Conservation (phyloP, 495 filamentous ascomycete species). For the Opeltia flavorubescens region DNA sequence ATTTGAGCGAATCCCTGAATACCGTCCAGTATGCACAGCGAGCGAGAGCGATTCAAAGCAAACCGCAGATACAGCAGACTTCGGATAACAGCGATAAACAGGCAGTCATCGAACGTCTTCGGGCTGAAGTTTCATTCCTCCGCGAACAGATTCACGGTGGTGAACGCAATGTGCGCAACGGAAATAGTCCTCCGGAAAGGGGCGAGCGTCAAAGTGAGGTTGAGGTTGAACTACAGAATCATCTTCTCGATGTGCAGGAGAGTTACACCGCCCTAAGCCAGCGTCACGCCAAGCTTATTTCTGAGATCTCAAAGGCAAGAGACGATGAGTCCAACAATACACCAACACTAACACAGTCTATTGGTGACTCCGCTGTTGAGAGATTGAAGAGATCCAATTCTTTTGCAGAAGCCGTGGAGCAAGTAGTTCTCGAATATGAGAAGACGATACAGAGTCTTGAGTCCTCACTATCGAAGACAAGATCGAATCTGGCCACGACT, state of each 20-base stretch:
- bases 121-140: slow-evolving; percentile 86
- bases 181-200: slow-evolving; percentile 47
- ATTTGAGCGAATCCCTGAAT: slow-evolving; percentile 94
- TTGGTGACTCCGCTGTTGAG: slow-evolving; percentile 73
- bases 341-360: slow-evolving; percentile 34
- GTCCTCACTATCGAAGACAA: slow-evolving; percentile 78
- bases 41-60: slow-evolving; percentile 92
- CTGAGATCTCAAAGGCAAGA: slow-evolving; percentile 77
- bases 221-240: slow-evolving; percentile 86
- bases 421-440: slow-evolving; percentile 94
- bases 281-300: slow-evolving; percentile 87
- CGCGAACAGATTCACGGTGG: slow-evolving; percentile 76
- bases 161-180: slow-evolving; percentile 51
- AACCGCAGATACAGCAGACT: slow-evolving; percentile 85
- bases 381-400: slow-evolving; percentile 85
- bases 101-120: slow-evolving; percentile 82
- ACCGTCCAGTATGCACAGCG: slow-evolving; percentile 94
- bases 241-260: slow-evolving; percentile 83
- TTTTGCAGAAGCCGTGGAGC: slow-evolving; percentile 88
- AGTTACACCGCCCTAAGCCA: slow-evolving; percentile 84
- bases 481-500: slow-evolving; percentile 64
- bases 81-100: slow-evolving; percentile 89
- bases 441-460: slow-evolving; percentile 95
- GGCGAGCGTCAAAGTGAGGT: slow-evolving; percentile 66
- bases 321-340: slow-evolving; percentile 50